Base-by-base conservation (phyloP, 805 yeast genomes). In the Saccharomyces mikatae region DNA sequence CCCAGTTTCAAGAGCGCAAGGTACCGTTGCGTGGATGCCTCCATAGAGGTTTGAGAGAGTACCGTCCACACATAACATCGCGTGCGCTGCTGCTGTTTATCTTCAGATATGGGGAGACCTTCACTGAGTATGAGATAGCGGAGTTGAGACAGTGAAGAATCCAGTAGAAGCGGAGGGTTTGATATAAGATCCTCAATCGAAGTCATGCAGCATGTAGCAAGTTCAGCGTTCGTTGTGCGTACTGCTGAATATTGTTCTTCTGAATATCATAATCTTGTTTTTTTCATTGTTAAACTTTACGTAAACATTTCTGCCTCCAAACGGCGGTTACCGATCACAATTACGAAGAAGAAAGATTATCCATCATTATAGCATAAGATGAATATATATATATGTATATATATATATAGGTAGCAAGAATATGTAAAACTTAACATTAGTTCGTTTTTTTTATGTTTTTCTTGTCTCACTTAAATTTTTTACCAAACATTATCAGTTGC, bases 401-500 rank as follows among this genome's bases (percentile, higher is more conserved):
- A 36, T 36, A 24, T 17, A 36, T 4, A 36, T 36, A 36, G 22
- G 6, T 36, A 36, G 41, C 41, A n/a, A 36, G 44, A 36, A 36
- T 36, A 36, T n/a, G 44, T 36, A 36, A 24, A 32, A 36, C 1
- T 36, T 36, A 4, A 6, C 3, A 6, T 14, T 13, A 13, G 3
- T 13, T 13, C 13, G 13, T 14, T 11, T 31, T 31, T 31, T 4
- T 31, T 13, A 6, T 31, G 13, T 31, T 31, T 13, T 17, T 44
- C 2, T 44, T 44, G 5, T 17, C 11, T 75, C 77, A 81, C 80
- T 84, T 78, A 84, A 89, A 90, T 80, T 89, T 89, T 88, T 90
- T 89, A 79, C 97, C 97, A 79, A 90, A 89, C 70, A 91, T 57
- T 83, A 90, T 84, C 80, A 90, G 78, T 81, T 90, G 97, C 77